These are phyloP conservation scores for Gilbertella persicaria DNA, from an alignment of 371 early-diverging fungal species.

Conservation along the genomic window DNA sequence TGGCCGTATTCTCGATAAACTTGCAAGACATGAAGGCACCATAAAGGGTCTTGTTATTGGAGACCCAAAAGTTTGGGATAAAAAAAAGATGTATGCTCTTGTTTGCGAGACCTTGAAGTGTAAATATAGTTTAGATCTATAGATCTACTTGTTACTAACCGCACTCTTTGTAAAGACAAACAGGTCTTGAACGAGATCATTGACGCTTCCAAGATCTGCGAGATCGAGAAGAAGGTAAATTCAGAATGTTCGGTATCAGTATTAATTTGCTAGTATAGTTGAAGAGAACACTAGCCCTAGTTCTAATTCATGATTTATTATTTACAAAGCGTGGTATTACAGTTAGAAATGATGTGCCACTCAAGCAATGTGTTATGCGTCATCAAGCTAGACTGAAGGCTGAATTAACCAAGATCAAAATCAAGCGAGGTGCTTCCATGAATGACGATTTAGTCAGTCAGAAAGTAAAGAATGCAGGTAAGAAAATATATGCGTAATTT, in stretches of 20 bases:
- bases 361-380: conserved; percentile 65
- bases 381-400: conserved; percentile 73
- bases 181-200: conserved; percentile 57
- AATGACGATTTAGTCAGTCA: conserved; percentile 76
- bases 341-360: conserved; percentile 57
- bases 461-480: conserved; percentile 54
- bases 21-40: conserved; percentile 76
- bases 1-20: conserved; percentile 69
- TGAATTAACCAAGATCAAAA: conserved; percentile 76
- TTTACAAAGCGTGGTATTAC: conserved; percentile 77
- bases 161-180: conserved; percentile 42
- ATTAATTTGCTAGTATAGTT: conserved; percentile 13
- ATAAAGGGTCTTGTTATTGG: conserved; percentile 80
- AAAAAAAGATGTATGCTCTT: conserved; percentile 87
- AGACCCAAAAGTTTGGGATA: conserved; percentile 71
- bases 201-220: conserved; percentile 48
- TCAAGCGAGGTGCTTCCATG: conserved; percentile 58
- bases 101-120: conserved; percentile 93
- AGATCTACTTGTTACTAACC: neutral
- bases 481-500: neutral
- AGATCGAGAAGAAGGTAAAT: conserved; percentile 58
- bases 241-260: neutral
- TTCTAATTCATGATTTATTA: conserved; percentile 84
- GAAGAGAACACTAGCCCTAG: conserved; percentile 53
- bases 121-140: conserved; percentile 30